These are phyloP conservation scores for Aspergillus tanneri DNA, from an alignment of 2,329 filamentous ascomycete genomes.

Conservation along the genomic window DNA sequence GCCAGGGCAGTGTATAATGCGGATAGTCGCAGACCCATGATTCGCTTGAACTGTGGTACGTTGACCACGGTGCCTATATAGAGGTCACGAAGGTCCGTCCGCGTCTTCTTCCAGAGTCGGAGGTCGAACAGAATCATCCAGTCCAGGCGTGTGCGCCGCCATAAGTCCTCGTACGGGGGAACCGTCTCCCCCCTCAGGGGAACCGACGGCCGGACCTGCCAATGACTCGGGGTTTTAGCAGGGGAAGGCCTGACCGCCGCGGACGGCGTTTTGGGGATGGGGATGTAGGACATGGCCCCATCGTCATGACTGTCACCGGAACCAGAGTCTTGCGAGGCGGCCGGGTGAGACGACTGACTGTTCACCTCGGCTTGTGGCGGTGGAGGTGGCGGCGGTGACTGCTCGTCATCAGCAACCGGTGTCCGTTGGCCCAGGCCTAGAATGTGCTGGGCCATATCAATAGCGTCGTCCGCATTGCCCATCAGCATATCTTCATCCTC, in stretches of 20 bases:
- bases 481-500: constrained; percentile 54
- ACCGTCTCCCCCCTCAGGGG: constrained; percentile 64
- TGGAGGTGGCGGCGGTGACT: constrained; percentile 15
- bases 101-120: constrained; percentile 92
- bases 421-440: constrained; percentile 61
- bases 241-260: constrained; percentile 42
- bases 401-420: neutral
- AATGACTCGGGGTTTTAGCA: constrained; percentile 66
- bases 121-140: constrained; percentile 94
- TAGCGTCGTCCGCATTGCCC: constrained; percentile 60
- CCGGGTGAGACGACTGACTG: constrained; percentile 11
- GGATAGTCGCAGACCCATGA: constrained; percentile 89
- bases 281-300: constrained; percentile 42
- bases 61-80: constrained; percentile 97
- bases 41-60: constrained; percentile 92
- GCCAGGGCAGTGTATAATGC: constrained; percentile 91
- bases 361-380: neutral
- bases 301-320: constrained; percentile 17
- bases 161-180: constrained; percentile 79
- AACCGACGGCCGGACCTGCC: constrained; percentile 75
- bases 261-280: constrained; percentile 80
- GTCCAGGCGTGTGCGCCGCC: constrained; percentile 84
- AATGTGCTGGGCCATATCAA: constrained; percentile 75
- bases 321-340: constrained; percentile 15
- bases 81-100: constrained; percentile 84